A percentile compares a stretch with the other conserved stretches of the same genome.
These are phyloP conservation scores for Dactylellina drechsleri DNA, from an alignment of 2,329 filamentous ascomycete genomes.

Conservation along the genomic window DNA sequence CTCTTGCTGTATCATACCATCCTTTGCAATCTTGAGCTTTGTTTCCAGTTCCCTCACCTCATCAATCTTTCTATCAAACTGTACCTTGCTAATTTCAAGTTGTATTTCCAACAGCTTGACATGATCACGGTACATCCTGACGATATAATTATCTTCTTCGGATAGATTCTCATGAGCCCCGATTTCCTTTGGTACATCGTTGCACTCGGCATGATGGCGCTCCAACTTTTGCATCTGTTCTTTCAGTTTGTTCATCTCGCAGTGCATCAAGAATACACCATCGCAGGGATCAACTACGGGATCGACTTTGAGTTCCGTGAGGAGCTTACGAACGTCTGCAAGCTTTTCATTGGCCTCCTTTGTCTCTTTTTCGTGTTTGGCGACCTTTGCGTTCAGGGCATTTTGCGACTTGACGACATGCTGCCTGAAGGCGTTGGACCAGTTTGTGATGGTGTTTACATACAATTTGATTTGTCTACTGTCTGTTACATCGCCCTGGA, in stretches of 20 bases:
- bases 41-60: not conserved
- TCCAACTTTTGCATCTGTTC: not conserved
- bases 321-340: not conserved
- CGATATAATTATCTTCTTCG: not conserved
- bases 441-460: not conserved
- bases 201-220: not conserved
- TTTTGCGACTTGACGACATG: not conserved
- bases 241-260: not conserved
- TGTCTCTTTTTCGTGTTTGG: not conserved
- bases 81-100: not conserved
- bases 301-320: not conserved
- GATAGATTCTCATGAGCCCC: not conserved
- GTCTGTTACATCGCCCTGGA: not conserved
- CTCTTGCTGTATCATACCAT: not conserved
- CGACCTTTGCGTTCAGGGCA: not conserved
- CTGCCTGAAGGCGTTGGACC: not conserved
- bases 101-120: not conserved
- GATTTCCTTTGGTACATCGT: not conserved
- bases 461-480: not conserved
- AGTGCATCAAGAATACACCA: not conserved
- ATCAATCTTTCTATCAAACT: not conserved
- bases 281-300: not conserved
- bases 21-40: not conserved
- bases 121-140: not conserved
- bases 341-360: not conserved